Evolutionary conservation across 2,329 filamentous ascomycete species (phyloP), one percentile per base, ranked within the genome.

Genomic region (Onygenales sp.): DNA sequence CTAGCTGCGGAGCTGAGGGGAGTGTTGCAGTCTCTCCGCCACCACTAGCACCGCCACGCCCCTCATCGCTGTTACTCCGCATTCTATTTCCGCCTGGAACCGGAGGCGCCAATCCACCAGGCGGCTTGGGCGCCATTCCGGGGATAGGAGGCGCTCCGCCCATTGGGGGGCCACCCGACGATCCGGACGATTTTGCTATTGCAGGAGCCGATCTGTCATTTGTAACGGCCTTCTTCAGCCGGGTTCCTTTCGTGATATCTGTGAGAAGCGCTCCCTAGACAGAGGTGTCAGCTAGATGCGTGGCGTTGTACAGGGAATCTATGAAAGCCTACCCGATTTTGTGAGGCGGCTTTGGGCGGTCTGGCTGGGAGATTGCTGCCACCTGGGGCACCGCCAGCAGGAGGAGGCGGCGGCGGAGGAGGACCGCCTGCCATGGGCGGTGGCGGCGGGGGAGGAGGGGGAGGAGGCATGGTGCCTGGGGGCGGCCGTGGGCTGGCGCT

Each of bases 171-270:
- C 79, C 83, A 35, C 77, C 79, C 10, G 80, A 78, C 35, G 76
- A 75, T 49, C 76, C 77, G 51, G 78, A 76, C 50, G 76, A 64
- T 53, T 79, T 82, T 56, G 71, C 79, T 54, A 96, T 69, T 50
- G 80, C 63, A 0, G 92, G 92, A 7, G 89, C 89, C 21, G 91
- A 96, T 69, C 92, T 85, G 70, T 97, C 92, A 72, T 97, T 96
- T 61, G 91, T 88, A 53, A 89, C 85, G 35, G 89, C 78, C 71
- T 95, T 96, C 72, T 87, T 95, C 55, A 97, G 78, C 57, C 76
- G 75, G 60, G 74, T 78, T 59, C 92, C 93, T 70, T 94, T 95
- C 60, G 77, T 75, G 62, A 98, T 98, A 70, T 97, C 92, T 64
- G 83, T 80, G 44, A 97, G 81, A 38, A 98, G 78, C 52, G 92